A percentile compares a stretch with the other conserved stretches of the same genome.
Evolutionary conservation across 305 asterid genomes (phyloP).

Genomic region (Fraxinus velutina): DNA sequence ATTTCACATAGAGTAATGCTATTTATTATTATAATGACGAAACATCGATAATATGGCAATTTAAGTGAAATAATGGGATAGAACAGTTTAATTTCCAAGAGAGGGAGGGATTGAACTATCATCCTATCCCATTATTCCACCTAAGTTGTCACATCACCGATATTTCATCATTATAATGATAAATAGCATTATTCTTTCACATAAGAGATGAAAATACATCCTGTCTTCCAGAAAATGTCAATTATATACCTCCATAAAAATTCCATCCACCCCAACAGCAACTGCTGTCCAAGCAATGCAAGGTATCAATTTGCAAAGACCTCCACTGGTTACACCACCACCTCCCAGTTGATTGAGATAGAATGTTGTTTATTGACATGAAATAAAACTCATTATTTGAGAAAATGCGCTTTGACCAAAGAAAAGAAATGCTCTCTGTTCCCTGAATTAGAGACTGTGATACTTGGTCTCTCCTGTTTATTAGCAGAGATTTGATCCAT

Average conservation of each 20-base stretch:
- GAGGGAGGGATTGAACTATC: no score
- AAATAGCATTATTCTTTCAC: no score
- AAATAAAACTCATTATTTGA: background rate
- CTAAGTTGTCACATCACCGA: no score
- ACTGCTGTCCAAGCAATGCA: slow-evolving; percentile 97
- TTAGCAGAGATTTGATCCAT: background rate
- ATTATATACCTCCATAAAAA: slow-evolving; percentile 69
- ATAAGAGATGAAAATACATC: background rate
- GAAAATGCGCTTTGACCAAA: background rate
- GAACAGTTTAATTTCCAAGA: no score
- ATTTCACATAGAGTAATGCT: background rate
- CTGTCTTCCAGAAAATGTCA: background rate
- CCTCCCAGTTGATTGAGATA: slow-evolving; percentile 71
- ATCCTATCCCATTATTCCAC: no score
- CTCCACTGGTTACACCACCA: slow-evolving; percentile 98
- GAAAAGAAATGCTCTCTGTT: background rate
- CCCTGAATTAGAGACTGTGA: background rate
- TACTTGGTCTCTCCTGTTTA: background rate
- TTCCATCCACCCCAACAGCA: slow-evolving; percentile 90
- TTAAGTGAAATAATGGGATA: no score
- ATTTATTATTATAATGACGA: no score
- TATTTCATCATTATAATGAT: no score
- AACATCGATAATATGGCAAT: no score
- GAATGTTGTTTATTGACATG: background rate
- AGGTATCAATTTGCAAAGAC: slow-evolving; percentile 89